A percentile compares a stretch with the other conserved stretches of the same genome.
phyloP scores from a whole-genome alignment of 495 filamentous ascomycete genomes.

The Jackrogersella minutella region DNA sequence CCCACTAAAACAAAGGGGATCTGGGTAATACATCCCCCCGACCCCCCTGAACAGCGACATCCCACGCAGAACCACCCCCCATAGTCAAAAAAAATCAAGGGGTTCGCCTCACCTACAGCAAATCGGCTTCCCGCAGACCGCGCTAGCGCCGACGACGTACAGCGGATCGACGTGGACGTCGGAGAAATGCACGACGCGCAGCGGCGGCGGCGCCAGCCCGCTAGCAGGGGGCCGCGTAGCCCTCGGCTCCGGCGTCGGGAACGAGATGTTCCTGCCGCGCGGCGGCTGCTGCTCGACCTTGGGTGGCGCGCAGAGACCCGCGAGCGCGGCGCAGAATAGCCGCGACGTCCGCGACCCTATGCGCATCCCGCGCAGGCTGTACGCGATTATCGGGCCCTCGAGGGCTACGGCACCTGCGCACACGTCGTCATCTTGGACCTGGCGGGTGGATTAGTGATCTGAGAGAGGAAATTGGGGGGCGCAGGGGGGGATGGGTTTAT shows the following conservation, averaged over 20 bases:
- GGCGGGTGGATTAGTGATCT: background rate
- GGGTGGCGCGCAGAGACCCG: constrained; percentile 60
- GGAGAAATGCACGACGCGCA: constrained; percentile 63
- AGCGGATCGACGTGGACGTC: constrained; percentile 64
- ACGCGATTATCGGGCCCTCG: constrained; percentile 60
- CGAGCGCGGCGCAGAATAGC: constrained; percentile 57
- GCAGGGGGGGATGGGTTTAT: background rate
- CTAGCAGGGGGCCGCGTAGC: constrained; percentile 53
- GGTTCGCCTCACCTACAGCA: constrained; percentile 57
- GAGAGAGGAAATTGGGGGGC: background rate
- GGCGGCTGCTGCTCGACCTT: constrained; percentile 49
- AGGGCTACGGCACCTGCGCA: constrained; percentile 56
- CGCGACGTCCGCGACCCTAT: constrained; percentile 58
- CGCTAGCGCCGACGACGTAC: constrained; percentile 60
- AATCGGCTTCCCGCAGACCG: constrained; percentile 63
- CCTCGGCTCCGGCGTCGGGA: constrained; percentile 55
- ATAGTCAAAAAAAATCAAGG: too few species aligned
- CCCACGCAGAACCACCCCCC: too few species aligned
- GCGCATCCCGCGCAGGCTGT: constrained; percentile 54
- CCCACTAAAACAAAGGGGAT: background rate
- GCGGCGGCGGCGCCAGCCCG: constrained; percentile 52
- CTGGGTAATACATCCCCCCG: background rate
- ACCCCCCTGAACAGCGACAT: too few species aligned
- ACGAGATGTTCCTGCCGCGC: too few species aligned
- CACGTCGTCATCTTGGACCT: constrained; percentile 58